Conservation (phyloP, 495 filamentous ascomycete species). For the Hypomontagnella submonticulosa region DNA sequence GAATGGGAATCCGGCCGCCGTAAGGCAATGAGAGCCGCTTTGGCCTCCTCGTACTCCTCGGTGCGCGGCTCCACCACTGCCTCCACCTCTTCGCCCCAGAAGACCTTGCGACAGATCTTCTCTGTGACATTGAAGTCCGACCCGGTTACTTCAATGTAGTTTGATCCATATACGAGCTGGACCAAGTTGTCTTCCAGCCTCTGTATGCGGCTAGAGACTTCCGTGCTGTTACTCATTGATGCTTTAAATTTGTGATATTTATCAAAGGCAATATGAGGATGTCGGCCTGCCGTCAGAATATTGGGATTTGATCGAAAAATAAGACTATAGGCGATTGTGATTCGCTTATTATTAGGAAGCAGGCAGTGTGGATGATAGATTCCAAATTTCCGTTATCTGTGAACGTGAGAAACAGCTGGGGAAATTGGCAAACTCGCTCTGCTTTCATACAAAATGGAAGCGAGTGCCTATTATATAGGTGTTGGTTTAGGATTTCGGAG, state of each 20-base stretch:
- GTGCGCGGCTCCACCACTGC: slow-evolving; percentile 23
- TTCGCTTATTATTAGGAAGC: no score
- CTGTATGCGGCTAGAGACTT: background rate
- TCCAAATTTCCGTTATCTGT: no score
- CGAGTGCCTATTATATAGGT: no score
- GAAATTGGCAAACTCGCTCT: no score
- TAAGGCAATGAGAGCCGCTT: slow-evolving; percentile 8
- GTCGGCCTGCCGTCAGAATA: no score
- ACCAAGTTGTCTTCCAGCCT: slow-evolving; percentile 25
- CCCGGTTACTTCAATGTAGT: slow-evolving; percentile 45
- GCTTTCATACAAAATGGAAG: no score
- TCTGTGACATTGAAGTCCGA: slow-evolving; percentile 34
- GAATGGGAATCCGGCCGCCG: slow-evolving; percentile 3
- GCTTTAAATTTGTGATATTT: background rate
- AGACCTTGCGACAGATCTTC: slow-evolving; percentile 32
- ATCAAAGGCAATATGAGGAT: no score
- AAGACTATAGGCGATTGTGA: no score
- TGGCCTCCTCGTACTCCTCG: slow-evolving; percentile 36
- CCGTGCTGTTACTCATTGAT: background rate
- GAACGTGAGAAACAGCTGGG: no score
- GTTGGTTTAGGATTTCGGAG: no score
- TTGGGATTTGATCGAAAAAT: no score
- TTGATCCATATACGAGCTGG: slow-evolving; percentile 45
- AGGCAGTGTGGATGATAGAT: no score
- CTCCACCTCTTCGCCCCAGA: slow-evolving; percentile 18